A percentile compares a stretch with the other conserved stretches of the same genome.
These are phyloP conservation scores for Intubia oerlemansii DNA, from an alignment of 2,329 filamentous ascomycete genomes.

Conservation along the genomic window DNA sequence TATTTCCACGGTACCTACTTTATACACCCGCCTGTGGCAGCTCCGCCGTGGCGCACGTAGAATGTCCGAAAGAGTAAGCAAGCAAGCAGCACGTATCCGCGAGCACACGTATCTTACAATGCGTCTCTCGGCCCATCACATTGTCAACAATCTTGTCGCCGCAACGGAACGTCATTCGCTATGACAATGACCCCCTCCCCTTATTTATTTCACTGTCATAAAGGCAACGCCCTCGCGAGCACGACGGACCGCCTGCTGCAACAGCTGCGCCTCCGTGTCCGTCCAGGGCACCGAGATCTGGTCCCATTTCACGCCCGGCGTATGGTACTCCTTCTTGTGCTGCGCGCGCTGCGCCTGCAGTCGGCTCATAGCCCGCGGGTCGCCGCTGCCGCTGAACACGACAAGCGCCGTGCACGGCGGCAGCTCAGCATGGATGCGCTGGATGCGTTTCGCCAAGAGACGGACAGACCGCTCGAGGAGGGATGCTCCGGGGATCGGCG, in stretches of 20 bases:
- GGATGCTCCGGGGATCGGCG: neutral
- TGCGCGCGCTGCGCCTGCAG: constrained; percentile 37
- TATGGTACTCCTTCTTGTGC: constrained; percentile 43
- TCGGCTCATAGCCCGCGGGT: constrained; percentile 43
- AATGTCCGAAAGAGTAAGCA: too few relatives aligned
- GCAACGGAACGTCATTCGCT: too few relatives aligned
- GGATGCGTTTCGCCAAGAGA: constrained; percentile 25
- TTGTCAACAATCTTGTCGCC: too few relatives aligned
- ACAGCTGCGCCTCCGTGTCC: constrained; percentile 40
- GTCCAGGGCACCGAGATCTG: constrained; percentile 46
- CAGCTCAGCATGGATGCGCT: constrained; percentile 32
- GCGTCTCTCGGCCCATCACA: too few relatives aligned
- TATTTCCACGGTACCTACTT: too few relatives aligned
- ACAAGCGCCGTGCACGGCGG: constrained; percentile 45
- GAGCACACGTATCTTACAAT: too few relatives aligned
- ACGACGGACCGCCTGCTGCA: constrained; percentile 31
- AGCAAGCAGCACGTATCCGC: too few relatives aligned
- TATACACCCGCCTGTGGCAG: too few relatives aligned
- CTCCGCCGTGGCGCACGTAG: too few relatives aligned
- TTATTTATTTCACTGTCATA: constrained; percentile 37
- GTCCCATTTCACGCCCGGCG: constrained; percentile 42
- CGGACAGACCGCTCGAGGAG: constrained; percentile 24
- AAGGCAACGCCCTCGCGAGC: constrained; percentile 44
- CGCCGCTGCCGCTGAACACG: constrained; percentile 43
- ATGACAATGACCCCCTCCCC: too few relatives aligned